Evolutionary conservation across 2,329 filamentous ascomycete genomes (phyloP), one percentile per base, ranked within the genome.

Genomic region (Claviceps spartinae): DNA sequence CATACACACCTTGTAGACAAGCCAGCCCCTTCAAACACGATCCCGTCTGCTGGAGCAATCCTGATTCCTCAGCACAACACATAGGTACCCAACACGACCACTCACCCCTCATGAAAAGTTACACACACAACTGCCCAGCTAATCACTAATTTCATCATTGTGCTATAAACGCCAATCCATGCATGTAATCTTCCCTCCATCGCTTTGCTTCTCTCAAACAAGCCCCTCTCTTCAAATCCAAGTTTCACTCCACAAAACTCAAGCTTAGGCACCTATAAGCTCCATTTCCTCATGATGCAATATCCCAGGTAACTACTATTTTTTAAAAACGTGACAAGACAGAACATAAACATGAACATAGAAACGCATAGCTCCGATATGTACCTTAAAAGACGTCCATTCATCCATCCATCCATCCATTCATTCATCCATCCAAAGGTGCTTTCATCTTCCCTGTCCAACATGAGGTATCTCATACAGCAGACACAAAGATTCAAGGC

Each of bases 111-210:
- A 18, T 8, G 47, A 26, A 45, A 16, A 45, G 1, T 13, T 43
- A 38, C 38, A 20, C 18, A 41, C n/a, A n/a, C 1, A 41, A 8
- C 3, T 41, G 18, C 38, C 16, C 18, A n/a, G 16, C 16, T 8
- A 16, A n/a, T 41, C 16, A 4, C 16, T 41, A n/a, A 20, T 9
- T 9, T n/a, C 9, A 20, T 49, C n/a, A 52, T 48, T 47, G 50
- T 50, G 48, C 48, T 50, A 38, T 44, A 48, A 47, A 53, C 52
- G 52, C 52, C 52, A 20, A 43, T 20, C 44, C 44, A 53, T 48
- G 48, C 51, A 41, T 42, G 9, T 18, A 26, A n/a, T 24, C 8
- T 36, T 47, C 36, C 43, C 34, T 30, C n/a, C 30, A 34, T 36
- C n/a, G n/a, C 24, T 37, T 24, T 26, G 8, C 14, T 2, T 40